These are phyloP conservation scores for Albatrellus ellisii DNA, from an alignment of 768 basidiomycete species.

Conservation along the genomic window DNA sequence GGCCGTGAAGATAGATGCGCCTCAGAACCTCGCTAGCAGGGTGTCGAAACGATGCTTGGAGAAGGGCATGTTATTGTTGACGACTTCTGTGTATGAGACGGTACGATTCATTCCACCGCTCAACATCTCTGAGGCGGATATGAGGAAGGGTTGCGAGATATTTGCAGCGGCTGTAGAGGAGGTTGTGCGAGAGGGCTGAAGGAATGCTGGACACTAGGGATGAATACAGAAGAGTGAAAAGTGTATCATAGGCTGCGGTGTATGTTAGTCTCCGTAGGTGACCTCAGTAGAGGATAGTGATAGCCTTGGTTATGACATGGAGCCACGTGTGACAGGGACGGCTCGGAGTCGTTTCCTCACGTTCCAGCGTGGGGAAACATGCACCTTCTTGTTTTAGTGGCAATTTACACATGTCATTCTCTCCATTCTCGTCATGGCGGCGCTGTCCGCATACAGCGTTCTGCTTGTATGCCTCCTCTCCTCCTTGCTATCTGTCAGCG, in stretches of 20 bases:
- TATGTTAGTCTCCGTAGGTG: too few species aligned
- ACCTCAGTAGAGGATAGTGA: too few species aligned
- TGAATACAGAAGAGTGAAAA: background rate
- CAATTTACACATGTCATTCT: background rate
- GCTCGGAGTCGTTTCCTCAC: too few species aligned
- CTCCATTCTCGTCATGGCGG: background rate
- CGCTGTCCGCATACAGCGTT: background rate
- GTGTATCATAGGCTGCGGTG: too few species aligned
- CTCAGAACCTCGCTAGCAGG: conserved; percentile 47
- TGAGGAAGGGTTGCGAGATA: conserved; percentile 52
- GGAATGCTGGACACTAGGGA: background rate
- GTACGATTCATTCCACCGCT: conserved; percentile 90
- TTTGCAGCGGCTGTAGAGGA: conserved; percentile 63
- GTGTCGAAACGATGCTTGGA: conserved; percentile 75
- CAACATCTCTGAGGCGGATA: conserved; percentile 64
- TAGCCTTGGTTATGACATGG: too few species aligned
- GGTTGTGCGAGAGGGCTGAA: conserved; percentile 34
- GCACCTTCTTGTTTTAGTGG: background rate
- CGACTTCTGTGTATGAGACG: conserved; percentile 81
- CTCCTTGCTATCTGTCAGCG: conserved; percentile 15
- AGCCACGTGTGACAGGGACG: too few species aligned
- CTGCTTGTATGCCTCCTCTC: conserved; percentile 1
- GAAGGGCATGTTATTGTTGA: conserved; percentile 76
- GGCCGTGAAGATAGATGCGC: conserved; percentile 22
- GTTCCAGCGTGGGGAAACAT: too few species aligned